Evolutionary conservation across 2,329 filamentous ascomycete genomes (phyloP), one percentile per base, ranked within the genome.

Genomic region (Aspergillus puulaauensis): DNA sequence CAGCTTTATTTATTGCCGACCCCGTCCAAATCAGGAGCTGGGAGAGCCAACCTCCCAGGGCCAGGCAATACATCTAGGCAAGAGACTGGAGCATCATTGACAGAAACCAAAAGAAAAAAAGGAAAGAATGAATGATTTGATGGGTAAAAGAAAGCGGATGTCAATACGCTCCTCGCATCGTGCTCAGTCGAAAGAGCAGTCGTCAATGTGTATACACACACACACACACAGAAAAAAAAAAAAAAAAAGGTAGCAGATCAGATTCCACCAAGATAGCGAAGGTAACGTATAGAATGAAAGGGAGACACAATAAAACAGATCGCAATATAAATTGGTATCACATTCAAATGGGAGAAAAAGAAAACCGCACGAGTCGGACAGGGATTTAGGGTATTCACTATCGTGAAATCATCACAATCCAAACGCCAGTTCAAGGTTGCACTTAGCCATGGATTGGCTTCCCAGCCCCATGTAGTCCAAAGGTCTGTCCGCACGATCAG

Each of bases 121-220:
- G n/a, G 44, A 50, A 33, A 49, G 11, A 24, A 49, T 7, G 45
- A n/a, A 19, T 33, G 56, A 19, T 17, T 17, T 23, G 51, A 45
- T 31, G 54, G 39, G 17, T 21, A 52, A 45, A 21, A 19, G 33
- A 41, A 33, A 51, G 51, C 27, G 52, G 24, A 49, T 52, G n/a
- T 45, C 21, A 55, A 19, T 31, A 12, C n/a, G 24, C 57, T 31
- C 31, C 48, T 47, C 33, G 33, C 40, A 48, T 47, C 19, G 24
- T 39, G 31, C 17, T 41, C 17, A 46, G 37, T 31, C 27, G n/a
- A 45, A 31, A 39, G 15, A 56, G 50, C 40, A 19, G 41, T 58
- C 59, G 49, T 56, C 49, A 54, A 51, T 61, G 24, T 61, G 58
- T 59, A 63, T 37, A 27, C 24, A 27, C 24, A 27, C 24, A 27